Evolutionary conservation across 306 rosid species (phyloP), one percentile per base, ranked within the genome.

Genomic region (Vigna radiata): DNA sequence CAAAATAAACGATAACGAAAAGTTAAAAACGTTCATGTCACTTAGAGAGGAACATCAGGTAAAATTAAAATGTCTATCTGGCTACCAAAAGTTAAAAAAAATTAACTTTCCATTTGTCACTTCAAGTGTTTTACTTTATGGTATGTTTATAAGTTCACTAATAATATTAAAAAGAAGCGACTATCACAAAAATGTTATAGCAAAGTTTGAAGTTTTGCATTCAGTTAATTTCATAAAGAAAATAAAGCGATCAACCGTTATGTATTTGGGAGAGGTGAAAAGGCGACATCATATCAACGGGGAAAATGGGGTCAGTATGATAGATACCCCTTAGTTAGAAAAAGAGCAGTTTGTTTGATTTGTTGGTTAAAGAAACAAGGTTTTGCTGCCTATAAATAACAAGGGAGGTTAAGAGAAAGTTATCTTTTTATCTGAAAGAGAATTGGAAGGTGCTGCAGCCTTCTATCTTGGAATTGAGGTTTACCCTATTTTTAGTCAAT

Each of bases 221-320:
- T 17, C 55, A 43, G 60, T 79, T 64, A 27, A 53, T 16, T n/a
- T 58, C 27, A 36, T 21, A 23, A 74, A 73, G 71, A 56, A 58
- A 61, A 64, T 31, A 58, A 75, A 64, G 62, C 37, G 76, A 76
- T 15, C 31, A 74, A 27, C 17, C 54, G 41, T 61, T 23, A 19
- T 56, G 66, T 5, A 75, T 37, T 43, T 50, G 48, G 41, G 27
- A 73, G 64, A 62, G 39, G 65, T 25, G 53, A 27, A 13, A 23
- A 66, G 16, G 64, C 13, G 17, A 27, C 3, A 27, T 27, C 31
- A 82, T 3, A 75, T 6, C 52, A 12, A 36, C 3, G 31, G 19
- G 19, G 56, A 39, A 79, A 47, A 61, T 21, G 70, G 52, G 37
- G 14, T 61, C 75, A 60, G 46, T 27, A 59, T 13, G 36, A 58